Evolutionary conservation across 108 stramenopile species (phyloP).

Genomic region (Fragilaria radians): DNA sequence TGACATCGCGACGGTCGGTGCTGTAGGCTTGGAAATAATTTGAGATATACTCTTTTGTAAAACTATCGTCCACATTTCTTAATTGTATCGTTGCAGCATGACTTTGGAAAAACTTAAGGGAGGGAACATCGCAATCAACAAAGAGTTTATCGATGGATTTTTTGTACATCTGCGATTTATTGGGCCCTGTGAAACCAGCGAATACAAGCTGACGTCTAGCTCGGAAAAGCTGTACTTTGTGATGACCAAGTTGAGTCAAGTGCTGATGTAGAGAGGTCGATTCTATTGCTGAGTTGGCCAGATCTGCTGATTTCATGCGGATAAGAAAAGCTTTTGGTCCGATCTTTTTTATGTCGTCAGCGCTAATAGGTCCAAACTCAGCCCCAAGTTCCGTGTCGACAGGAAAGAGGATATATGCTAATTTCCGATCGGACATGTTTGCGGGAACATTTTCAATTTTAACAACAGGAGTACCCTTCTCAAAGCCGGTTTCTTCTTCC

Average conservation of each 20-base stretch:
- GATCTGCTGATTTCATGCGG: slow-evolving; percentile 48
- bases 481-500: slow-evolving; percentile 34
- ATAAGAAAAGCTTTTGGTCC: slow-evolving; percentile 57
- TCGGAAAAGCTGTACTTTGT: slow-evolving; percentile 48
- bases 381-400: slow-evolving; percentile 41
- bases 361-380: slow-evolving; percentile 44
- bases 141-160: slow-evolving; percentile 36
- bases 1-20: slow-evolving; percentile 47
- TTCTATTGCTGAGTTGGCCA: slow-evolving; percentile 48
- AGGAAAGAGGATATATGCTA: slow-evolving; percentile 51
- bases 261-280: slow-evolving; percentile 43
- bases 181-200: slow-evolving; percentile 34
- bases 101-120: slow-evolving; percentile 61
- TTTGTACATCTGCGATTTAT: slow-evolving; percentile 33
- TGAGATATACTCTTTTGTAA: slow-evolving; percentile 61
- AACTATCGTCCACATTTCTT: slow-evolving; percentile 47
- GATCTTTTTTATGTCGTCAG: slow-evolving; percentile 46
- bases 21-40: slow-evolving; percentile 66
- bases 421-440: slow-evolving; percentile 24
- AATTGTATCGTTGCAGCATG: slow-evolving; percentile 63
- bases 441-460: slow-evolving; percentile 52
- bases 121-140: slow-evolving; percentile 78
- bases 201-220: slow-evolving; percentile 68
- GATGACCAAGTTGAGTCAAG: slow-evolving; percentile 39
- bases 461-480: slow-evolving; percentile 36